Evolutionary conservation across 2,329 filamentous ascomycete species (phyloP).

Genomic region (Verticillium albo-atrum): DNA sequence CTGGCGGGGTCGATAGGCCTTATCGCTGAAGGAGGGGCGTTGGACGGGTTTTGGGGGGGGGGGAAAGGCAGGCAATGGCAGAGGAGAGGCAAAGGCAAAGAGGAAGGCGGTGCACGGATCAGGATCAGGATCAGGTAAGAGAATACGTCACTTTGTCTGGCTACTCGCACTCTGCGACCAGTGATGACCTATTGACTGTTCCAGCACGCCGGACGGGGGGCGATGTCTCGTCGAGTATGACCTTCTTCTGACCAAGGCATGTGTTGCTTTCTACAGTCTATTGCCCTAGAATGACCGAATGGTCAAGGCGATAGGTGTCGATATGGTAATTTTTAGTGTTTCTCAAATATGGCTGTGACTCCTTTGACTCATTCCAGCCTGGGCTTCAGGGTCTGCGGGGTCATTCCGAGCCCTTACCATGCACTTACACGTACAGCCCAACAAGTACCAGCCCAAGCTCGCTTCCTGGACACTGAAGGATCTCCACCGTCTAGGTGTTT

Average conservation of each 20-base stretch:
- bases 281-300: background rate
- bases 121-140: background rate
- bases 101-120: background rate
- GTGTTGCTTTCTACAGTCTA: background rate
- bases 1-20: slow-evolving; percentile 9
- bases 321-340: background rate
- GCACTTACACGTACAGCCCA: too few relatives aligned
- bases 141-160: background rate
- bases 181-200: background rate
- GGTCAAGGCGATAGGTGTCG: background rate
- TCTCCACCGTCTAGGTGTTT: background rate
- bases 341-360: background rate
- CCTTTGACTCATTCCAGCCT: background rate
- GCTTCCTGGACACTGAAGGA: too few relatives aligned
- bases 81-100: background rate
- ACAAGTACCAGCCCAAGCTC: too few relatives aligned
- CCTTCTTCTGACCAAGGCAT: background rate
- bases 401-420: background rate
- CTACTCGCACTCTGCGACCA: background rate
- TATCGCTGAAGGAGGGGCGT: background rate
- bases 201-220: background rate
- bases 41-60: background rate
- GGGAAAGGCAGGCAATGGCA: background rate
- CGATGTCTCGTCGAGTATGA: background rate
- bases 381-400: background rate